Percentiles rank a stretch among this genome's conserved stretches.
Evolutionary conservation across 1,139 yeast species (phyloP).

Genomic region (Lodderomyces metapsilosis): DNA sequence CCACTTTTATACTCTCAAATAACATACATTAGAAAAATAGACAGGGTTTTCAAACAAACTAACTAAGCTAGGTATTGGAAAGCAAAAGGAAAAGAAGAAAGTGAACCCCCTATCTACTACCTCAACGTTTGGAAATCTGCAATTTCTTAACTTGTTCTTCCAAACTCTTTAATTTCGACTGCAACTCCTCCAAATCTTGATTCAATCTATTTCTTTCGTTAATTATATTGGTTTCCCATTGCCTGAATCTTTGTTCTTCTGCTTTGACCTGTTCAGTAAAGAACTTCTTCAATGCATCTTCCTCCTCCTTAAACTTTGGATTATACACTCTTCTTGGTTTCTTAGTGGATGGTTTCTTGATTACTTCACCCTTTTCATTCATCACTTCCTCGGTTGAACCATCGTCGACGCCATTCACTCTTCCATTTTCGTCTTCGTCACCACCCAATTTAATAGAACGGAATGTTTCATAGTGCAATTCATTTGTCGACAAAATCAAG

Average conservation of each 20-base stretch:
- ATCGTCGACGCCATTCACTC: conserved; percentile 14
- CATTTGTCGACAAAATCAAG: conserved; percentile 84
- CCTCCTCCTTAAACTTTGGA: conserved; percentile 95
- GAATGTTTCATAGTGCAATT: conserved; percentile 85
- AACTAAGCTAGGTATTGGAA: background rate
- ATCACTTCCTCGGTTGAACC: conserved; percentile 30
- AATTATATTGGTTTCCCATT: conserved; percentile 96
- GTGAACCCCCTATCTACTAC: background rate
- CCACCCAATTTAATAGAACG: conserved; percentile 79
- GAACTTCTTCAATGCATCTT: conserved; percentile 87
- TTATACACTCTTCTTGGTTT: conserved; percentile 63
- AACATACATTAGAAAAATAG: too few species aligned
- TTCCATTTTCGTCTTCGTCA: conserved; percentile 41
- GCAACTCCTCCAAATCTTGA: conserved; percentile 90
- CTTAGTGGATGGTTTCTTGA: conserved; percentile 33
- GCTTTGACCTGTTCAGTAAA: conserved; percentile 98
- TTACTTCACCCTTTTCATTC: conserved; percentile 35
- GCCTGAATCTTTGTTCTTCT: conserved; percentile 95
- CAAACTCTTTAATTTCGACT: conserved; percentile 63
- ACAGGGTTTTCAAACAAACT: background rate
- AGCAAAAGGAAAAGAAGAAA: background rate
- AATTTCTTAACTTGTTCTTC: conserved; percentile 72
- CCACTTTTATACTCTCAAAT: background rate
- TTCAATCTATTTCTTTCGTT: conserved; percentile 92
- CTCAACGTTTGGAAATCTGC: conserved; percentile 49